Conservation (phyloP, 2,329 filamentous ascomycete species). For the Septoria petroselini region DNA sequence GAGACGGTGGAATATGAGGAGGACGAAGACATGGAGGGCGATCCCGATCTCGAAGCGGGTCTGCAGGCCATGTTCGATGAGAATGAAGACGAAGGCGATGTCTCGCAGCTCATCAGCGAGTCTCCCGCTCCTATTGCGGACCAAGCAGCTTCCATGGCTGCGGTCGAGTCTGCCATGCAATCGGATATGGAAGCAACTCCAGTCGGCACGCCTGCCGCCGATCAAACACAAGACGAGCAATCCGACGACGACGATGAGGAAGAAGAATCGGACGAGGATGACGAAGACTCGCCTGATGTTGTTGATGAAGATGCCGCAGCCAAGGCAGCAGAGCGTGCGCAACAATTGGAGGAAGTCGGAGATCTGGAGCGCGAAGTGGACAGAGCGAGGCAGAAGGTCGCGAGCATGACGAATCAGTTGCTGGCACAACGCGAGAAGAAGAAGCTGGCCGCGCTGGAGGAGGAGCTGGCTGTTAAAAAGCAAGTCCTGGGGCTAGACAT, state of each 20-base stretch:
- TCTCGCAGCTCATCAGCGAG: conserved; percentile 29
- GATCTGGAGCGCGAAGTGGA: conserved; percentile 54
- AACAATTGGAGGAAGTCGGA: conserved; percentile 53
- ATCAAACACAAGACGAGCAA: conserved; percentile 31
- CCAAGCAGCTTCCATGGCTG: conserved; percentile 29
- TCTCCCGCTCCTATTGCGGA: conserved; percentile 32
- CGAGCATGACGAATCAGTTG: conserved; percentile 46
- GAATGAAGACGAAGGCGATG: conserved; percentile 31
- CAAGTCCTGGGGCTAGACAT: conserved; percentile 40
- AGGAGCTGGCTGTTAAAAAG: conserved; percentile 55
- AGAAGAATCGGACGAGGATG: conserved; percentile 48
- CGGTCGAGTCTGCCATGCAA: conserved; percentile 25
- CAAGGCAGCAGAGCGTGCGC: conserved; percentile 47
- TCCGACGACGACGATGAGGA: conserved; percentile 38
- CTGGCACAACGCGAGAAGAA: conserved; percentile 50
- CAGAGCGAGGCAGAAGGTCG: conserved; percentile 38
- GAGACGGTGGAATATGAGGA: conserved; percentile 34
- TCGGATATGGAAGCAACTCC: conserved; percentile 26
- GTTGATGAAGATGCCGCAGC: conserved; percentile 54
- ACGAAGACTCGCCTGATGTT: conserved; percentile 43
- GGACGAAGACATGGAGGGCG: conserved; percentile 42
- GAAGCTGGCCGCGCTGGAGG: conserved; percentile 51
- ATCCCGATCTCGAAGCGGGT: conserved; percentile 33
- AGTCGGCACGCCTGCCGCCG: conserved; percentile 24
- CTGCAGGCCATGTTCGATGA: conserved; percentile 42